Evolutionary conservation across 192 early-diverging fungal genomes (phyloP).

Genomic region (Borealophlyctis nickersoniae): DNA sequence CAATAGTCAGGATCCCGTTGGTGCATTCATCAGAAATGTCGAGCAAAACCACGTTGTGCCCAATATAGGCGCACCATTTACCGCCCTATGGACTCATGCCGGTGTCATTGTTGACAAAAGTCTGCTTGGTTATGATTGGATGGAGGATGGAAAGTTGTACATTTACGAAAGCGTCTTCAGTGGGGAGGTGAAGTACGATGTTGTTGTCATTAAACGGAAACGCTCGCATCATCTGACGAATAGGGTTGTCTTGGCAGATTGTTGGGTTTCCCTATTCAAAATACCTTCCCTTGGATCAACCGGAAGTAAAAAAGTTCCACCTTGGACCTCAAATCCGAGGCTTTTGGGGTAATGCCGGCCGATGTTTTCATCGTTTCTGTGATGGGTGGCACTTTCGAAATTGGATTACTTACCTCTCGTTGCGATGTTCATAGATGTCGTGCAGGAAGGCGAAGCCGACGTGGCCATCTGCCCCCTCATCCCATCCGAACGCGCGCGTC

Average conservation of each 20-base stretch:
- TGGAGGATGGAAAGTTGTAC: constrained; percentile 32
- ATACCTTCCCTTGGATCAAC: constrained; percentile 15
- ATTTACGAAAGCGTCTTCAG: constrained; percentile 35
- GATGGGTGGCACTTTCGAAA: no score
- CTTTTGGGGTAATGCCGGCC: constrained; percentile 11
- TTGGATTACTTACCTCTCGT: no score
- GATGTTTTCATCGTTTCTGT: no score
- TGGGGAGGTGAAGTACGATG: constrained; percentile 11
- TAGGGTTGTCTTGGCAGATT: neutral
- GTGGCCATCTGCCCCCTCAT: constrained; percentile 25
- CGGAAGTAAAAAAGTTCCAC: constrained; percentile 8
- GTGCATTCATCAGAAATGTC: constrained; percentile 14
- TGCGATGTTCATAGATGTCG: constrained; percentile 2
- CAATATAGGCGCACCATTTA: neutral
- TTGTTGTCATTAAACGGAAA: no score
- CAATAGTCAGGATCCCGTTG: constrained; percentile 17
- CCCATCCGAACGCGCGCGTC: neutral
- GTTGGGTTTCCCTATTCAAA: constrained; percentile 9
- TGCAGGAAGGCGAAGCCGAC: constrained; percentile 20
- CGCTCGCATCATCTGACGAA: no score
- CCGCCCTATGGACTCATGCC: constrained; percentile 25
- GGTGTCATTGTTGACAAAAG: constrained; percentile 28
- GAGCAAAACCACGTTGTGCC: constrained; percentile 15
- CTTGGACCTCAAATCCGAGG: constrained; percentile 31
- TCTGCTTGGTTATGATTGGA: constrained; percentile 20